A percentile compares a stretch with the other conserved stretches of the same genome.
phyloP scores from a whole-genome alignment of 2,329 filamentous ascomycete species.

The Pyrenophora seminiperda region DNA sequence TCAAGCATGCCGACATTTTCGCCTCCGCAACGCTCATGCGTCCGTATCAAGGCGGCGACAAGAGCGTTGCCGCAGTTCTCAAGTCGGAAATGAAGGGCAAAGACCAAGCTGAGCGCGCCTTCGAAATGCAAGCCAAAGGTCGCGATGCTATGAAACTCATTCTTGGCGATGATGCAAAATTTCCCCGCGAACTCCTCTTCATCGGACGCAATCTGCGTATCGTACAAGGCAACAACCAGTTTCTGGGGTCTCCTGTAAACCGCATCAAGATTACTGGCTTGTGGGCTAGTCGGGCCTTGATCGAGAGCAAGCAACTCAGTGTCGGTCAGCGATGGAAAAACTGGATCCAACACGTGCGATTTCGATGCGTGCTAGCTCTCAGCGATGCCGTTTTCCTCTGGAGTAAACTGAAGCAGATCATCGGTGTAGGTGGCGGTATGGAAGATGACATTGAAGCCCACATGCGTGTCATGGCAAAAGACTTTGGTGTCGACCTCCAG shows the following conservation, averaged over 20 bases:
- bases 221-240: conserved; percentile 92
- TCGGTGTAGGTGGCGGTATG: conserved; percentile 82
- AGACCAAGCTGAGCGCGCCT: conserved; percentile 65
- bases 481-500: conserved; percentile 89
- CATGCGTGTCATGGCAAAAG: conserved; percentile 86
- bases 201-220: conserved; percentile 91
- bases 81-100: conserved; percentile 58
- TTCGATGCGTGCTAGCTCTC: conserved; percentile 74
- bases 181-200: conserved; percentile 89
- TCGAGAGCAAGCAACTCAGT: conserved; percentile 70
- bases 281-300: conserved; percentile 86
- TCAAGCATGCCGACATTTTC: conserved; percentile 87
- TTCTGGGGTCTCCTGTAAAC: conserved; percentile 85
- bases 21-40: conserved; percentile 87
- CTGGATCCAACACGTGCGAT: conserved; percentile 79
- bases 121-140: conserved; percentile 78
- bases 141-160: conserved; percentile 76
- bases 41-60: conserved; percentile 86
- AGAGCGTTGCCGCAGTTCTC: conserved; percentile 66
- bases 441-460: conserved; percentile 90
- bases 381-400: conserved; percentile 85
- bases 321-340: conserved; percentile 68
- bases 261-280: conserved; percentile 90
- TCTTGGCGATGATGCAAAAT: conserved; percentile 82
- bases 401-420: conserved; percentile 74